Percentiles rank a stretch among this genome's conserved stretches.
phyloP scores from a whole-genome alignment of 2,329 filamentous ascomycete genomes.

The Scedosporium dehoogii region DNA sequence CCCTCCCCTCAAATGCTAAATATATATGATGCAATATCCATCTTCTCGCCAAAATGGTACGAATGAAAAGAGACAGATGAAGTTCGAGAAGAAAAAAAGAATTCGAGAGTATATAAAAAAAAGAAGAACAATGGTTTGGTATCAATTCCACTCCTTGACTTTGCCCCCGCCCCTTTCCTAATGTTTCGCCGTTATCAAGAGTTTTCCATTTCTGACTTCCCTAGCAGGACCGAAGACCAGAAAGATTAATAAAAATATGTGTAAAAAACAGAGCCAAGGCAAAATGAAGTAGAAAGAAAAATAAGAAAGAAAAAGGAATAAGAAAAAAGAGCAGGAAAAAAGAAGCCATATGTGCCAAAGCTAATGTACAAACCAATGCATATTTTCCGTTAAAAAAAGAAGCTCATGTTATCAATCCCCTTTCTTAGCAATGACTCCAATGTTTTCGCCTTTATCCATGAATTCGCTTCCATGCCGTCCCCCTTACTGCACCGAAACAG shows the following conservation, averaged over 20 bases:
- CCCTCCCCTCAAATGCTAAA: too few relatives aligned
- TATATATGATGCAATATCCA: too few relatives aligned
- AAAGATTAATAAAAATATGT: background rate
- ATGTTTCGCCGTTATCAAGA: background rate
- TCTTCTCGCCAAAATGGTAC: too few relatives aligned
- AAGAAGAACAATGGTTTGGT: background rate
- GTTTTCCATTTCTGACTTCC: background rate
- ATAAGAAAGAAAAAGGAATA: background rate
- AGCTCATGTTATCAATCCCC: background rate
- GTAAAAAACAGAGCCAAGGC: background rate
- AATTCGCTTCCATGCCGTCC: conserved; percentile 9
- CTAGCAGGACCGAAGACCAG: background rate
- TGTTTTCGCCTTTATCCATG: background rate
- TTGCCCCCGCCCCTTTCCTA: background rate
- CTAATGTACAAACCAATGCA: too few relatives aligned
- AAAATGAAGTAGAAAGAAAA: background rate
- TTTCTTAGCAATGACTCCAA: background rate
- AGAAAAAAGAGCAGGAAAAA: background rate
- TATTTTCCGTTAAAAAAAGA: too few relatives aligned
- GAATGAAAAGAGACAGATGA: background rate
- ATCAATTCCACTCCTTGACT: background rate
- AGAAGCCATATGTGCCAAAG: background rate
- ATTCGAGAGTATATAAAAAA: background rate
- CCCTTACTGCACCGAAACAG: background rate
- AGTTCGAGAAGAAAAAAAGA: background rate